Evolutionary conservation across 352 stramenopile genomes (phyloP), one percentile per base, ranked within the genome.

Genomic region (Globisporangium canariense): DNA sequence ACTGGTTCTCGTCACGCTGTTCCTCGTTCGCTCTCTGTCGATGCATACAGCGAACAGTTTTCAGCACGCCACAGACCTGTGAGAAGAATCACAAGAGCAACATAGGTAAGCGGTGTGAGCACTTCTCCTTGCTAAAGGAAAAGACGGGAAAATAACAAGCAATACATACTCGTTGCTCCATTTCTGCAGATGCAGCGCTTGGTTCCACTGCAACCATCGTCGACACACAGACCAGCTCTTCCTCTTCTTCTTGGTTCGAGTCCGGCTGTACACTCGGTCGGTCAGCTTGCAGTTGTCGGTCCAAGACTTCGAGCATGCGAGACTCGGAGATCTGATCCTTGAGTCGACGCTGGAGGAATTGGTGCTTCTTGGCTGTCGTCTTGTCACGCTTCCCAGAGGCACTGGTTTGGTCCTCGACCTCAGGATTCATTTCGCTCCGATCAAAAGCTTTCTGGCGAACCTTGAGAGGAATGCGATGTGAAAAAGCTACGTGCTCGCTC

Each of bases 181-280:
- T 60, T 41, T 65, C 60, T 2, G 66, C 69, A 16, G 65, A 25
- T 34, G 46, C 56, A 4, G 58, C 36, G 0, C 62, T 51, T 1
- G 61, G 56, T 14, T 77, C 69, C n/a, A 77, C 63, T 28, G 78
- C 62, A 59, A 93, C 73, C 84, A 91, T 91, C 16, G 64, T 89
- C 14, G 80, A 91, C 18, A 90, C 80, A 47, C 82, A 89, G 43
- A 90, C 80, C 14, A 93, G 77, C 58, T 93, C 84, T 32, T 90
- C 75, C 57, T 87, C 51, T 13, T 87, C 51, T 13, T 73, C 70
- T 56, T 73, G 77, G 60, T 70, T 80, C 11, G 61, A 81, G 49
- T 65, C 64, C 49, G 50, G 60, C 3, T 49, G 40, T 32, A 73
- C 28, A 11, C 8, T 47, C 34, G n/a, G 18, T 18, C 45, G 65